Conservation (phyloP, 2,329 filamentous ascomycete genomes). For the Berkeleyomyces basicola region DNA sequence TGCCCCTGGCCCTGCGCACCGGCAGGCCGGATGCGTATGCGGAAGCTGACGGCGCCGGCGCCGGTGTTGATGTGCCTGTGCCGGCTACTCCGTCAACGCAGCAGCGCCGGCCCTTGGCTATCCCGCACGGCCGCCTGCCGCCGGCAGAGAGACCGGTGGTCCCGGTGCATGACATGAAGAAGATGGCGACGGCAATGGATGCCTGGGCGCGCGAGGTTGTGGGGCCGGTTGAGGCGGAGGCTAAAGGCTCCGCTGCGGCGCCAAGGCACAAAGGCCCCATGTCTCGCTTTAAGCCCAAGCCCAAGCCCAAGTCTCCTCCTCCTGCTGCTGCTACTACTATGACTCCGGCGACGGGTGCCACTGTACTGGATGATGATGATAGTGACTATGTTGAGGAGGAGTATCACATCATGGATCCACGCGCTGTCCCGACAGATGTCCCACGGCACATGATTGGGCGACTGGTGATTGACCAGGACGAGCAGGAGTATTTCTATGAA, state of each 20-base stretch:
- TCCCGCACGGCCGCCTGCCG: slow-evolving; percentile 20
- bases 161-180: slow-evolving; percentile 28
- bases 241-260: slow-evolving; percentile 23
- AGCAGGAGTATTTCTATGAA: slow-evolving; percentile 40
- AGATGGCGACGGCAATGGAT: slow-evolving; percentile 38
- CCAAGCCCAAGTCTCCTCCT: slow-evolving; percentile 5
- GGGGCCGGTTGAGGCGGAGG: slow-evolving; percentile 19
- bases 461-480: slow-evolving; percentile 39
- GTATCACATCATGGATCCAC: slow-evolving; percentile 43
- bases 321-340: not conserved
- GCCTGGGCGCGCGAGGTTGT: slow-evolving; percentile 36
- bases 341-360: slow-evolving; percentile 15
- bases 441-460: slow-evolving; percentile 36
- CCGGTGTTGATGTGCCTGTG: slow-evolving; percentile 9
- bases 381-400: slow-evolving; percentile 48
- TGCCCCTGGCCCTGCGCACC: not conserved
- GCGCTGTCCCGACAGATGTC: slow-evolving; percentile 30
- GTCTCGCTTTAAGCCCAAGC: slow-evolving; percentile 28
- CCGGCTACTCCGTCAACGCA: slow-evolving; percentile 11
- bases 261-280: slow-evolving; percentile 36
- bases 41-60: not conserved
- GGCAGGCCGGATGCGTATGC: not conserved
- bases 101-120: slow-evolving; percentile 9
- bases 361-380: slow-evolving; percentile 28
- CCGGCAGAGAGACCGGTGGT: slow-evolving; percentile 21